Conservation (phyloP, 1,284 basidiomycete genomes). For the Cutaneotrichosporon dermatis region DNA sequence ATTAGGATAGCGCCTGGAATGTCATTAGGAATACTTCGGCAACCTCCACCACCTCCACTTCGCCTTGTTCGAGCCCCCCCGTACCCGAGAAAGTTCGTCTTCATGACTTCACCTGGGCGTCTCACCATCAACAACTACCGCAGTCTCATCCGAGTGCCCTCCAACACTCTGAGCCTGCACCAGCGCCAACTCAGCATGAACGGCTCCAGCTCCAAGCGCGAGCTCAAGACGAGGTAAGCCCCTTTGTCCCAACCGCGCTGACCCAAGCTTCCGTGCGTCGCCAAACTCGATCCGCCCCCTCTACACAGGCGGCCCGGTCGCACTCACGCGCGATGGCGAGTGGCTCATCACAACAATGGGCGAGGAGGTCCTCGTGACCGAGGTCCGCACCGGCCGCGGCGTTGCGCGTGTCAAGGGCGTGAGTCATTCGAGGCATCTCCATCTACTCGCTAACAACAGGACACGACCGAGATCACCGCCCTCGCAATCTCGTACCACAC, state of each 20-base stretch:
- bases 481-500: constrained; percentile 47
- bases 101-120: too few species aligned
- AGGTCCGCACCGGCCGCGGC: constrained; percentile 66
- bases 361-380: constrained; percentile 78
- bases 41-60: too few species aligned
- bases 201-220: constrained; percentile 29
- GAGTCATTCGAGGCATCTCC: constrained; percentile 50
- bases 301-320: constrained; percentile 81
- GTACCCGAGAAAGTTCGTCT: too few species aligned
- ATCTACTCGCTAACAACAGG: constrained; percentile 37
- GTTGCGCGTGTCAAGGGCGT: constrained; percentile 79
- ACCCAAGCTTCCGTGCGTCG: constrained; percentile 45
- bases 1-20: too few species aligned
- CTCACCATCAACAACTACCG: too few species aligned
- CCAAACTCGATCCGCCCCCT: constrained; percentile 57
- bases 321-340: constrained; percentile 71
- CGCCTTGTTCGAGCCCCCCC: too few species aligned
- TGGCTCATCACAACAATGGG: constrained; percentile 80
- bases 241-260: background rate
- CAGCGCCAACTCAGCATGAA: constrained; percentile 23
- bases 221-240: constrained; percentile 43
- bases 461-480: constrained; percentile 55
- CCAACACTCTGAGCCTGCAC: too few species aligned
- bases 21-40: background rate
- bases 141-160: too few species aligned